Conservation (phyloP, 2,329 filamentous ascomycete genomes). For the Camptophora hylomeconis region DNA sequence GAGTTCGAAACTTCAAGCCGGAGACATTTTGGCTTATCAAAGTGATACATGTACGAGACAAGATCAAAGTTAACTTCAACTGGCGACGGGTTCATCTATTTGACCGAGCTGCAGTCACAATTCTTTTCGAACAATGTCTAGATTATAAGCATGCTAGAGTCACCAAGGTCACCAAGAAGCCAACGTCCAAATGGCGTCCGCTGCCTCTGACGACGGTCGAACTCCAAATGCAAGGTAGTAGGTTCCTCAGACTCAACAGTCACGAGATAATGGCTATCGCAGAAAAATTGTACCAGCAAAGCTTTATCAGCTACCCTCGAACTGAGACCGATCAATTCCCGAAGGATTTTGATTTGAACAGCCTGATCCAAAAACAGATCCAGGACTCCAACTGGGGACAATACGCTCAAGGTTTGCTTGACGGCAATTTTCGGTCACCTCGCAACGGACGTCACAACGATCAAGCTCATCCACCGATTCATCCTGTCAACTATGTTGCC, state of each 20-base stretch:
- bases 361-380: constrained; percentile 71
- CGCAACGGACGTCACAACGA: constrained; percentile 81
- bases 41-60: constrained; percentile 63
- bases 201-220: constrained; percentile 91
- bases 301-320: constrained; percentile 93
- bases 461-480: constrained; percentile 93
- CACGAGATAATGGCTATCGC: constrained; percentile 78
- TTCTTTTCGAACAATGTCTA: constrained; percentile 79
- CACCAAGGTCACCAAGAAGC: constrained; percentile 75
- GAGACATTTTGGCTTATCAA: constrained; percentile 91
- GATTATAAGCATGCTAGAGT: constrained; percentile 64
- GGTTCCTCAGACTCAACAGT: constrained; percentile 79
- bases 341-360: constrained; percentile 68
- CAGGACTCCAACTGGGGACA: constrained; percentile 63
- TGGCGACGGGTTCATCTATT: constrained; percentile 79
- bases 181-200: constrained; percentile 87
- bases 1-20: constrained; percentile 84
- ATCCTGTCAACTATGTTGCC: constrained; percentile 76
- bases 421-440: constrained; percentile 67
- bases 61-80: constrained; percentile 66
- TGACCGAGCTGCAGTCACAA: constrained; percentile 65
- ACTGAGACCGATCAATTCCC: constrained; percentile 97
- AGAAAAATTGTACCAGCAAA: constrained; percentile 79
- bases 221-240: constrained; percentile 86
- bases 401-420: constrained; percentile 53